A percentile compares a stretch with the other conserved stretches of the same genome.
These are phyloP conservation scores for Pythium folliculosum DNA, from an alignment of 352 stramenopile species.

Conservation along the genomic window DNA sequence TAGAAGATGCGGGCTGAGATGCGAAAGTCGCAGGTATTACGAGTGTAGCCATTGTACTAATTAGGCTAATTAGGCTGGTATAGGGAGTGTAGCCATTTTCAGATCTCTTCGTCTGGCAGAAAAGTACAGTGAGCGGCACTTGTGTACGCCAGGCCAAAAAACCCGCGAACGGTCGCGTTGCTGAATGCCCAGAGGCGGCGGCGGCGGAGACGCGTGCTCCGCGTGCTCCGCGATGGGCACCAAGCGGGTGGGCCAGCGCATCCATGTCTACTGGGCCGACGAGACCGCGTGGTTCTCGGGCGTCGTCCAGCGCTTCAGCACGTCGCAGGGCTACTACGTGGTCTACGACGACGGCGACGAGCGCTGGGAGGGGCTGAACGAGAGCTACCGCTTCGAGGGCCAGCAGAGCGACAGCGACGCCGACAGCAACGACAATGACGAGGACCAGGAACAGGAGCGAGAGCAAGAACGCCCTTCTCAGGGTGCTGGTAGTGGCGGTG, in stretches of 20 bases:
- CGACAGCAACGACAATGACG: background rate
- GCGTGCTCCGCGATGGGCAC: slow-evolving; percentile 7
- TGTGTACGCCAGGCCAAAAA: slow-evolving; percentile 1
- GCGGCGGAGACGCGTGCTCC: too few species aligned
- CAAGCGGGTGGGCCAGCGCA: slow-evolving; percentile 55
- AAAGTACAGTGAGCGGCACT: background rate
- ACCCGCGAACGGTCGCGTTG: background rate
- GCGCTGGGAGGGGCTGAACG: slow-evolving; percentile 53
- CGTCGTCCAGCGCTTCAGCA: slow-evolving; percentile 42
- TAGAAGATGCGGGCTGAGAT: background rate
- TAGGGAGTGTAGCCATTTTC: background rate
- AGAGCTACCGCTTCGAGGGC: slow-evolving; percentile 46
- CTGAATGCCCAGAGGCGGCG: too few species aligned
- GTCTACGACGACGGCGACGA: slow-evolving; percentile 84
- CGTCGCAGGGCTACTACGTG: slow-evolving; percentile 55
- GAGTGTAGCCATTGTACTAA: slow-evolving; percentile 4
- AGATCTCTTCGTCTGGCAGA: background rate
- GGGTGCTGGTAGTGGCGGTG: background rate
- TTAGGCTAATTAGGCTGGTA: background rate
- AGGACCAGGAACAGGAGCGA: background rate
- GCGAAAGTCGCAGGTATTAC: background rate
- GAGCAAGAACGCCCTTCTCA: background rate
- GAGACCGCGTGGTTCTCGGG: slow-evolving; percentile 78
- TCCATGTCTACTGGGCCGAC: slow-evolving; percentile 73
- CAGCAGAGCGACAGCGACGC: slow-evolving; percentile 3